Evolutionary conservation across 2,329 filamentous ascomycete species (phyloP), one percentile per base, ranked within the genome.

Genomic region (Cladophialophora yegresii): DNA sequence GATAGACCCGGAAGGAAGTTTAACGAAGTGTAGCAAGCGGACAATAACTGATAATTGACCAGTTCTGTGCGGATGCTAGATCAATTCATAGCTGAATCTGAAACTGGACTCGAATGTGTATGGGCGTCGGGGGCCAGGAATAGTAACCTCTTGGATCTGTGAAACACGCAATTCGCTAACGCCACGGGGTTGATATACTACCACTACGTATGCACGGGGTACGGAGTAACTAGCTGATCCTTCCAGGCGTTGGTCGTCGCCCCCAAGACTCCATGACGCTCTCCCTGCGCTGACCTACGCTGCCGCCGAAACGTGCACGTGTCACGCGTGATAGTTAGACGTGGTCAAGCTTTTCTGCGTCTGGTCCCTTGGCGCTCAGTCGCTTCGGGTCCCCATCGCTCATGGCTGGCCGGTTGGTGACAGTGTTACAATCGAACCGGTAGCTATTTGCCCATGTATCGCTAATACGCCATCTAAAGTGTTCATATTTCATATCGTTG

Each of bases 71-170:
- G 51, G 28, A 32, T 28, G 12, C 22, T 50, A 4, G 28, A 54
- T 54, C 51, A 54, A 59, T 36, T 20, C 50, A 23, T 26, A 26
- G 55, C 55, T 59, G 62, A 45, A 40, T 51, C 57, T 64, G 62
- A 64, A 61, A 64, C 62, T 32, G 57, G 47, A 61, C 45, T 61
- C 53, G 62, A 53, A 57, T 26, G 50, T 62, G 51, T 26, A 56
- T 62, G 36, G 9, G 43, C 23, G 36, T n/a, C 28, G 51, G 59
- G 59, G 53, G 53, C 59, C 59, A 62, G 53, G 59, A 62, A 62
- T 62, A 62, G 58, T 26, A 61, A 50, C 49, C 22, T 8, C 58
- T 51, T 30, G 32, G 22, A 26, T 32, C 12, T 33, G 23, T 61
- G 58, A 61, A 54, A 61, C 58, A 40, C 9, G 47, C 47, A 51